Conservation (phyloP, 768 basidiomycete genomes). For the Dictyophora rubrovolvata region DNA sequence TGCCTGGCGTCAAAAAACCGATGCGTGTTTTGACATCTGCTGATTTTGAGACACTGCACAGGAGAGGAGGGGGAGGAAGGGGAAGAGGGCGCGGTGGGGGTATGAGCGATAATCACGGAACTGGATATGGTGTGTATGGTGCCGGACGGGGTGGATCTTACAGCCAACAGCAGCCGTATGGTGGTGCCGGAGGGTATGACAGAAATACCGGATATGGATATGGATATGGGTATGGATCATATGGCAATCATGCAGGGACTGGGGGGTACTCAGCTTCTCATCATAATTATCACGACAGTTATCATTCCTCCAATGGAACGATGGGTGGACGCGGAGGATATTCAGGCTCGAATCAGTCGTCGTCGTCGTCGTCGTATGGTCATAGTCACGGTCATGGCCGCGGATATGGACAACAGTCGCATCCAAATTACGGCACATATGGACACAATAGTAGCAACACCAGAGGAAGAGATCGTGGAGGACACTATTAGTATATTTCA, state of each 20-base stretch:
- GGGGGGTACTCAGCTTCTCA: not conserved
- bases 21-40: constrained; percentile 49
- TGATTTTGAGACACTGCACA: constrained; percentile 63
- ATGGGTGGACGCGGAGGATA: constrained; percentile 16
- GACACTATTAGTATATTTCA: constrained; percentile 27
- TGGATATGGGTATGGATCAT: constrained; percentile 15
- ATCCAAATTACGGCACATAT: constrained; percentile 12
- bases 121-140: constrained; percentile 12
- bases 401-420: constrained; percentile 7
- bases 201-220: constrained; percentile 13
- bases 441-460: constrained; percentile 18
- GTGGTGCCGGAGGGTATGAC: constrained; percentile 5
- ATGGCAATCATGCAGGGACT: constrained; percentile 22
- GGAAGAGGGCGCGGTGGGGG: constrained; percentile 24
- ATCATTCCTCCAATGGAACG: not conserved
- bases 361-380: not conserved
- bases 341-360: not conserved
- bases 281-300: not conserved
- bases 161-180: not conserved
- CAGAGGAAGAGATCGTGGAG: constrained; percentile 42
- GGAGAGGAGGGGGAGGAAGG: constrained; percentile 21
- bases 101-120: constrained; percentile 15
- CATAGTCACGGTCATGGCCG: constrained; percentile 9
- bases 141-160: constrained; percentile 9
- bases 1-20: constrained; percentile 59